Base-by-base conservation (phyloP, 805 yeast genomes). In the Ogataea paradorogensis region DNA sequence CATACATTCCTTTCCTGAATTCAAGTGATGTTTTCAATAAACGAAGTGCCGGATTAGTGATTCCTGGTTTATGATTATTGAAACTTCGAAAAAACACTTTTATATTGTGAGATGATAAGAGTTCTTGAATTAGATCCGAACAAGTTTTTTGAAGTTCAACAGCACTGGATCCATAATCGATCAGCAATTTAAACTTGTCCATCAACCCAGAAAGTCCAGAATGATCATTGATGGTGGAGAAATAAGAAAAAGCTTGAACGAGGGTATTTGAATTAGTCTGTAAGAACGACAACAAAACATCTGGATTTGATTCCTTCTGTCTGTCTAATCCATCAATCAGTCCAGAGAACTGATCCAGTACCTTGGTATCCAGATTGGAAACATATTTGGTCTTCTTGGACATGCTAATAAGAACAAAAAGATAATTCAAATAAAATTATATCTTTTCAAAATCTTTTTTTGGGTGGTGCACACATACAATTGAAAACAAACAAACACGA, bases 81-180 rank as follows among this genome's bases (percentile, higher is more conserved):
- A 89, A 64, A 13, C 84, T 80, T 50, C 95, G 69, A 60, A 84
- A 85, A 3, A 89, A 64, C 7, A 79, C 72, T 50, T 82, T 84
- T 30, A 73, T 57, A 55, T 84, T 77, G 33, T 70, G 71, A 1
- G 70, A 63, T 8, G 88, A 57, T 3, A 61, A 45, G n/a, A 89
- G 62, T 10, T 73, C 72, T 35, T 70, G 70, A 40, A 82, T 71
- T 16, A 81, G 55, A 7, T 63, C 63, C 35, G 59, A 52, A 10
- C 68, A 66, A 27, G 44, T 30, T 24, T 41, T 58, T 45, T 42
- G 52, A 18, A 48, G 54, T 10, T 39, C 51, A 9, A 43, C 16
- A 5, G 40, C 26, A 15, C 47, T 30, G 10, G 48, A 48, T 9
- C 64, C 40, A 9, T 58, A 28, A 18, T 52, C 46, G 6, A 74